These are phyloP conservation scores for Hymenoscyphus albidus DNA, from an alignment of 2,329 filamentous ascomycete species.

Conservation along the genomic window DNA sequence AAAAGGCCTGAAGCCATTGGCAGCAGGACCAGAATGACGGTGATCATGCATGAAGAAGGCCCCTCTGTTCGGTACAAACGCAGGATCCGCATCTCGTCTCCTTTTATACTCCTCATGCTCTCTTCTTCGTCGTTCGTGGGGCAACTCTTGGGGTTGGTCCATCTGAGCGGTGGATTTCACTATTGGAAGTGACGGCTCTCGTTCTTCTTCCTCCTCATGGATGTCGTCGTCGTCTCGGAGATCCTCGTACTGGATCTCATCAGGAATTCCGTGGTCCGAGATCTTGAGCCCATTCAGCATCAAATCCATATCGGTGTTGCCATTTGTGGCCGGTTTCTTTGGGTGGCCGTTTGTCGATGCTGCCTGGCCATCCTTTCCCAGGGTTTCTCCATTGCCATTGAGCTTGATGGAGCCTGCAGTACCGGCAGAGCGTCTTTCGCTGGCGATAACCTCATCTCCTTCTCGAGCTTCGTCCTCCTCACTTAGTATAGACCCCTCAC, in stretches of 20 bases:
- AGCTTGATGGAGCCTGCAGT: conserved; percentile 25
- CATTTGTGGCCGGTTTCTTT: conserved; percentile 40
- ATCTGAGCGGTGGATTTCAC: conserved; percentile 39
- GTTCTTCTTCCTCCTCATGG: conserved; percentile 10
- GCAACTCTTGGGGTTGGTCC: conserved; percentile 50
- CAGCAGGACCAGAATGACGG: conserved; percentile 69
- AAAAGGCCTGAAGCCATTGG: conserved; percentile 74
- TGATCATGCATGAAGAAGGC: conserved; percentile 98
- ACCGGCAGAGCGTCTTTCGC: conserved; percentile 54
- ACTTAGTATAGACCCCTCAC: conserved; percentile 58
- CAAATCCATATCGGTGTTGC: conserved; percentile 49
- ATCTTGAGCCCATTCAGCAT: conserved; percentile 50
- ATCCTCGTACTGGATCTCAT: conserved; percentile 34
- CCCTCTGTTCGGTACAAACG: conserved; percentile 90
- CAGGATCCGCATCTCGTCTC: conserved; percentile 81
- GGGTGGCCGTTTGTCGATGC: conserved; percentile 29
- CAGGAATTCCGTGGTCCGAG: conserved; percentile 25
- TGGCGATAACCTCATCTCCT: conserved; percentile 62
- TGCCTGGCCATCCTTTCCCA: conserved; percentile 31
- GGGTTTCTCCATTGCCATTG: conserved; percentile 37
- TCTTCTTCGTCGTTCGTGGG: conserved; percentile 68
- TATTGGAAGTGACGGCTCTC: conserved; percentile 30
- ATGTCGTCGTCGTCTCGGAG: conserved; percentile 28
- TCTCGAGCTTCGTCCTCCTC: conserved; percentile 58
- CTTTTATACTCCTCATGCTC: conserved; percentile 91